A percentile compares a stretch with the other conserved stretches of the same genome.
These are phyloP conservation scores for Stachybotrys chlorohalonatus DNA, from an alignment of 2,329 filamentous ascomycete species.

Conservation along the genomic window DNA sequence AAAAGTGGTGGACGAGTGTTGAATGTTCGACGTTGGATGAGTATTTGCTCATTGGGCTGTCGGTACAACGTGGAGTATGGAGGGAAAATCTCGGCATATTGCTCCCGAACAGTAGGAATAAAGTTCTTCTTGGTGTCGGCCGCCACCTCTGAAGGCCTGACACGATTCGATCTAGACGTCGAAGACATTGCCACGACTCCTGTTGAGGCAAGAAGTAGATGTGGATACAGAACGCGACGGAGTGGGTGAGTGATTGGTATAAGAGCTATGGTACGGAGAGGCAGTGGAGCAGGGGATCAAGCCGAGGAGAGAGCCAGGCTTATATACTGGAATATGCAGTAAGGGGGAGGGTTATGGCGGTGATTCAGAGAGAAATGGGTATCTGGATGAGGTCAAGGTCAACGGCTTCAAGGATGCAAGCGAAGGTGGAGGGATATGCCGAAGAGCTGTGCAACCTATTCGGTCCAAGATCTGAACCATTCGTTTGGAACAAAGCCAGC, in stretches of 20 bases:
- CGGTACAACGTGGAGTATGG: conserved; percentile 51
- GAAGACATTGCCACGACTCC: conserved; percentile 1
- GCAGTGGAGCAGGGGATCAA: too few species aligned
- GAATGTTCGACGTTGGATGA: conserved; percentile 23
- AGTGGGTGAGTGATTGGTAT: neutral
- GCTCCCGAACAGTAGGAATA: conserved; percentile 53
- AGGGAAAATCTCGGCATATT: conserved; percentile 45
- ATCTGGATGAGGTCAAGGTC: neutral
- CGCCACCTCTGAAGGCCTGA: conserved; percentile 51
- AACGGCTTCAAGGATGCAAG: conserved; percentile 5
- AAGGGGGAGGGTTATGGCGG: neutral
- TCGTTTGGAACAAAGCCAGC: conserved; percentile 24
- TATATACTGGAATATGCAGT: neutral
- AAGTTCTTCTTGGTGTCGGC: conserved; percentile 63
- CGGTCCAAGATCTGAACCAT: conserved; percentile 25
- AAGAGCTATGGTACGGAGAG: neutral
- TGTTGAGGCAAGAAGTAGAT: neutral
- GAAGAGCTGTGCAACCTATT: conserved; percentile 23
- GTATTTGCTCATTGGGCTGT: conserved; percentile 38
- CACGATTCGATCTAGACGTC: conserved; percentile 18
- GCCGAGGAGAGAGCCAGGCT: neutral
- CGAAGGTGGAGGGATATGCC: conserved; percentile 19
- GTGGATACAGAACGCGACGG: neutral
- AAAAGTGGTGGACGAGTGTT: conserved; percentile 34
- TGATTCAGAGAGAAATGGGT: neutral